Conservation (phyloP, 805 yeast species). For the Saccharomyces mikatae region DNA sequence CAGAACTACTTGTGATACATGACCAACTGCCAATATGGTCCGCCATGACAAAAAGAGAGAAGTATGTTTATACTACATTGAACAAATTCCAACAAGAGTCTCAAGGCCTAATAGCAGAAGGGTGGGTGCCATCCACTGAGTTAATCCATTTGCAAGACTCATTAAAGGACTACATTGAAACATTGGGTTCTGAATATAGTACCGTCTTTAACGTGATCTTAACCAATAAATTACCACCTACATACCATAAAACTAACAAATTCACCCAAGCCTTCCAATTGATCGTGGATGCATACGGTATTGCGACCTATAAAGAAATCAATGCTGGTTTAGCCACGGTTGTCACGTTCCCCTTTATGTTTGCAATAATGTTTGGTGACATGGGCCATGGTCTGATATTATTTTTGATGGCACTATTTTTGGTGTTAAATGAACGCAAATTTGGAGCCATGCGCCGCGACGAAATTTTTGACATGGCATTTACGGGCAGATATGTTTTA, state of each 20-base stretch:
- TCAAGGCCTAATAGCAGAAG: slow-evolving; percentile 90
- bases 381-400: slow-evolving; percentile 89
- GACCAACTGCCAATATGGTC: slow-evolving; percentile 71
- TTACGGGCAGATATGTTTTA: slow-evolving; percentile 81
- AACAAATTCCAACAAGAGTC: slow-evolving; percentile 71
- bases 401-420: slow-evolving; percentile 58
- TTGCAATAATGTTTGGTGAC: slow-evolving; percentile 99
- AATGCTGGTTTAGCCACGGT: slow-evolving; percentile 94
- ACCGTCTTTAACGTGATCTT: slow-evolving; percentile 51
- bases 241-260: slow-evolving; percentile 89
- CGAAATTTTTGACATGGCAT: slow-evolving; percentile 96
- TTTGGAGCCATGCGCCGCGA: slow-evolving; percentile 67
- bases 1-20: slow-evolving; percentile 75
- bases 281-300: slow-evolving; percentile 92
- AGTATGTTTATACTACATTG: slow-evolving; percentile 69
- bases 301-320: slow-evolving; percentile 87
- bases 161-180: slow-evolving; percentile 41
- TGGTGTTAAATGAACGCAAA: slow-evolving; percentile 67
- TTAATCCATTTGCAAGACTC: slow-evolving; percentile 56
- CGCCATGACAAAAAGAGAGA: slow-evolving; percentile 63
- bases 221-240: slow-evolving; percentile 86
- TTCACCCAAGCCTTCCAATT: slow-evolving; percentile 89
- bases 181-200: slow-evolving; percentile 37
- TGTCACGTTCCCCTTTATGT: slow-evolving; percentile 95
- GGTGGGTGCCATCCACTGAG: slow-evolving; percentile 89